phyloP scores from a whole-genome alignment of 2,329 filamentous ascomycete genomes.

The Decorospora gaudefroyi region DNA sequence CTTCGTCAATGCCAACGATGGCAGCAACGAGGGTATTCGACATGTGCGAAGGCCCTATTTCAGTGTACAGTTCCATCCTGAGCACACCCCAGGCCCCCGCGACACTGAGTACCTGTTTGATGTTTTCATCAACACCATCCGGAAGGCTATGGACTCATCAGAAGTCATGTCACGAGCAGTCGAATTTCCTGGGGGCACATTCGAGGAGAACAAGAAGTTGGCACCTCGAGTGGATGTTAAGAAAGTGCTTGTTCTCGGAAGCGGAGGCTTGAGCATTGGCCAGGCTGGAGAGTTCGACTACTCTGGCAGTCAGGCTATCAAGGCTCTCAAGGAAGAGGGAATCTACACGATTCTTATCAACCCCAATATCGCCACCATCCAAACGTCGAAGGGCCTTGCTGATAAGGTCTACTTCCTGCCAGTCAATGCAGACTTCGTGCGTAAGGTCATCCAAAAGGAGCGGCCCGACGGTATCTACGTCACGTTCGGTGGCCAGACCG shows the following conservation, averaged over 20 bases:
- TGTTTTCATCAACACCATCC: conserved; percentile 88
- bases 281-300: conserved; percentile 99
- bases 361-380: conserved; percentile 98
- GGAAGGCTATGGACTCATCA: conserved; percentile 69
- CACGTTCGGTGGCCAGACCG: conserved; percentile 97
- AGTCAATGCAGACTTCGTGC: conserved; percentile 94
- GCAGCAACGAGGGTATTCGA: conserved; percentile 96
- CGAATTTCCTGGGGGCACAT: conserved; percentile 81
- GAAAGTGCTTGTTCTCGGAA: conserved; percentile 93
- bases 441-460: conserved; percentile 95
- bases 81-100: conserved; percentile 91
- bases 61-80: conserved; percentile 99
- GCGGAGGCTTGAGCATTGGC: conserved; percentile 93
- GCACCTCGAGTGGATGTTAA: conserved; percentile 83
- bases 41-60: conserved; percentile 87
- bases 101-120: conserved; percentile 98
- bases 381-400: conserved; percentile 95
- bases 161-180: conserved; percentile 73
- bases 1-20: conserved; percentile 97
- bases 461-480: conserved; percentile 95
- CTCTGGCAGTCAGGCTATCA: conserved; percentile 97
- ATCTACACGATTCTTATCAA: conserved; percentile 99
- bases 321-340: conserved; percentile 95
- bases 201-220: conserved; percentile 74
- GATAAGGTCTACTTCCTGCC: conserved; percentile 99